Base-by-base conservation (phyloP, 768 basidiomycete genomes). In the Calocera cornea region DNA sequence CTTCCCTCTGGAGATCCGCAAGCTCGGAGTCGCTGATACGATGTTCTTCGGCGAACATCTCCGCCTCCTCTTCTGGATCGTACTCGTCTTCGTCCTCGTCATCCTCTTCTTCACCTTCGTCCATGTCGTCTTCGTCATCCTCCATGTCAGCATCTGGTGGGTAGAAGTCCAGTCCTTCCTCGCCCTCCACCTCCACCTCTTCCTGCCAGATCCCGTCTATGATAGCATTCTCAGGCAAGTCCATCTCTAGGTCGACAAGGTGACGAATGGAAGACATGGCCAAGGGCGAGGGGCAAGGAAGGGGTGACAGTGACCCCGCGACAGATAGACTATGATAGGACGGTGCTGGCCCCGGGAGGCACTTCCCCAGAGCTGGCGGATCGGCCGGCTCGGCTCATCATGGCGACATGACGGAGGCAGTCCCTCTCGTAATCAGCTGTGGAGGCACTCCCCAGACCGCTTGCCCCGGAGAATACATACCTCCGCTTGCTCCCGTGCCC, bases 21-120 rank as follows among this genome's bases (percentile, higher is more conserved):
- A 60, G 14, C 22, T 60, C 54, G 14, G 54, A 60, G 14, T 60
- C 54, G 27, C 54, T 60, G 27, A 60, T 60, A 2, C 5, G 54
- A 27, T 10, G 8, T 10, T 60, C 60, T 14, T 65, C 40, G 19
- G 22, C 29, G 27, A 64, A 31, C 22, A 47, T 12, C 41, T 49
- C 65, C 16, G 17, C 67, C 14, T 65, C 60, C 12, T 68, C 69
- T 19, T 44, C 64, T 16, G 31, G 47, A 29, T 50, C 69, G 31
- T 29, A 29, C n/a, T 66, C 69, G 29, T 69, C 69, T 19, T 44
- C 64, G 10, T 44, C 68, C 31, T 74, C 74, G 11, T 76, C 73
- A 33, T 74, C 64, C n/a, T 29, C 64, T 27, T 74, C 74, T 10
- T 76, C 74, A 34, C 73, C 73, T 38, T 74, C 74, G 65, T 78